Base-by-base conservation (phyloP, 352 stramenopile species). In the Phytophthora pisi region DNA sequence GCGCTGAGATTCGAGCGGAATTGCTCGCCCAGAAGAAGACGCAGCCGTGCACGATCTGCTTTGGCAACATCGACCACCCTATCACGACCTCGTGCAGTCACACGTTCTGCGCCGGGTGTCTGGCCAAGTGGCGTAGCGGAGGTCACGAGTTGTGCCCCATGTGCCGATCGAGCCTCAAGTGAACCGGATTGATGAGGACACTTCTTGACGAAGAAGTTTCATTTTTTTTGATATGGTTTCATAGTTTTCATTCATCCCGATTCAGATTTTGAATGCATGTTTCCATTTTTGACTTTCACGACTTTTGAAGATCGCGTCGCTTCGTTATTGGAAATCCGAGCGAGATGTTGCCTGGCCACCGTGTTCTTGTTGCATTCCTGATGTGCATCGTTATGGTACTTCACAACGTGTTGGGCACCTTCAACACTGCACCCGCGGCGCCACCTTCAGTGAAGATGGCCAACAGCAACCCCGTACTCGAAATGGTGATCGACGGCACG, bases 401-500 rank as follows among this genome's bases (percentile, higher is more conserved):
- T 53, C 36, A 49, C 11, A 23, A 51, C 58, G 45, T 15, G 11
- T 53, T 28, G 4, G 38, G 28, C 7, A 20, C 40, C 15, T 23
- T 16, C 5, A 31, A n/a, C 7, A 47, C n/a, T 16, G 24, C 30
- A 8, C 42, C 40, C 15, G 11, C 20, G 40, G 57, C 60, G 10
- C 42, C 26, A 28, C 42, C 18, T 34, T 50, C 66, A 18, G 54
- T 70, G 2, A 71, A 71, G n/a, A 75, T 75, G 67, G 23, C 31
- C 28, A 71, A 70, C 18, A 75, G 61, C 51, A 75, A 75, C 30
- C 67, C 67, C 0, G 23, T 67, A 16, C 46, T 75, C 4, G 52
- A 64, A 36, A 59, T 71, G 57, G 55, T 70, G 4, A 11, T 75
- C 20, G 38, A 71, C 31, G 62, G 34, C 5, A 31, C 16, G 2